phyloP scores from a whole-genome alignment of 805 yeast species.

The Brettanomyces custersianus region DNA sequence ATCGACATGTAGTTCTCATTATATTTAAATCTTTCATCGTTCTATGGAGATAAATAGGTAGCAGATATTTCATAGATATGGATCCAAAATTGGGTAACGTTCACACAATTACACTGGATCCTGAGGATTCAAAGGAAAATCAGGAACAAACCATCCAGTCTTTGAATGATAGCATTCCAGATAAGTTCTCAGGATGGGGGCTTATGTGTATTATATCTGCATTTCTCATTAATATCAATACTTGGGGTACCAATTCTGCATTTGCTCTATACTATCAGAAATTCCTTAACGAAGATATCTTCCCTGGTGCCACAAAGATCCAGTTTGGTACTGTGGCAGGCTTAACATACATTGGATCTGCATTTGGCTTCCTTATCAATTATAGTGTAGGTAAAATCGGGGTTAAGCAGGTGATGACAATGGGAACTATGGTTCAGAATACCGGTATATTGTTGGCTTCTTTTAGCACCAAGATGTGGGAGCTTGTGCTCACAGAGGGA shows the following conservation, averaged over 20 bases:
- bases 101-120: no score
- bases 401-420: constrained; percentile 27
- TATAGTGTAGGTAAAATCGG: constrained; percentile 38
- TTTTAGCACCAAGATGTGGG: constrained; percentile 52
- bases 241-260: constrained; percentile 71
- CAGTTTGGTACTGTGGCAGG: constrained; percentile 68
- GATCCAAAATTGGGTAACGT: no score
- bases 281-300: constrained; percentile 41
- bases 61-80: no score
- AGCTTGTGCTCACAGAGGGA: constrained; percentile 62
- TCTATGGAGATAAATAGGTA: no score
- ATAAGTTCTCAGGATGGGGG: constrained; percentile 67
- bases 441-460: constrained; percentile 53
- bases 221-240: constrained; percentile 40
- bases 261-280: constrained; percentile 55
- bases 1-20: no score
- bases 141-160: constrained; percentile 7
- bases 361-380: constrained; percentile 40
- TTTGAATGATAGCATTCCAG: constrained; percentile 31
- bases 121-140: no score
- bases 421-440: constrained; percentile 45
- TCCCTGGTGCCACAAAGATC: constrained; percentile 44
- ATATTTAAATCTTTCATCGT: no score
- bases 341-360: constrained; percentile 44
- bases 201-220: constrained; percentile 36